These are phyloP conservation scores for Solanum paucissectum DNA, from an alignment of 257 asterid species.

Conservation along the genomic window DNA sequence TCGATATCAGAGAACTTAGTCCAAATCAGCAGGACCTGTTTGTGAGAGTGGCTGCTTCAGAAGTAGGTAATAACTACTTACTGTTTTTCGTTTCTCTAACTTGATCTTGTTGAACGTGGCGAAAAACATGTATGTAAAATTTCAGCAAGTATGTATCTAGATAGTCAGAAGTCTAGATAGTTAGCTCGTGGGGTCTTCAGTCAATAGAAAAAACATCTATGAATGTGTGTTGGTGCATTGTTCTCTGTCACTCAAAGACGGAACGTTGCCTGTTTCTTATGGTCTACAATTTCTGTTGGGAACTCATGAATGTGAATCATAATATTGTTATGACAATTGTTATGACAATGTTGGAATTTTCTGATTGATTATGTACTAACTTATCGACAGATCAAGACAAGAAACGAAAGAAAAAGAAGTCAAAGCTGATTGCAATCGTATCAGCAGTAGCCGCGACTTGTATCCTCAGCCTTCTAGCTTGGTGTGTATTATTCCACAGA, in stretches of 20 bases:
- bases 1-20: slow-evolving; percentile 2
- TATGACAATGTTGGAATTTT: not conserved
- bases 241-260: not conserved
- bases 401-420: not conserved
- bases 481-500: not conserved
- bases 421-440: not conserved
- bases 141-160: not conserved
- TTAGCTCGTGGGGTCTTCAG: not conserved
- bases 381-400: not conserved
- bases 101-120: not conserved
- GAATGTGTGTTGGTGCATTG: not conserved
- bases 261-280: not conserved
- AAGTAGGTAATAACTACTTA: slow-evolving; percentile 10
- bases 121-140: not conserved
- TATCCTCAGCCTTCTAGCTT: not conserved
- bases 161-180: not conserved
- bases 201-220: not conserved
- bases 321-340: not conserved
- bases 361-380: not conserved
- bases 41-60: slow-evolving; percentile 10
- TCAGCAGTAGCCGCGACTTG: not conserved
- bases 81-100: not conserved
- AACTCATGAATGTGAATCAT: not conserved
- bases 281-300: not conserved
- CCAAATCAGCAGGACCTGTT: slow-evolving; percentile 1